Evolutionary conservation across 257 asterid genomes (phyloP).

Genomic region (Plantago ovata): DNA sequence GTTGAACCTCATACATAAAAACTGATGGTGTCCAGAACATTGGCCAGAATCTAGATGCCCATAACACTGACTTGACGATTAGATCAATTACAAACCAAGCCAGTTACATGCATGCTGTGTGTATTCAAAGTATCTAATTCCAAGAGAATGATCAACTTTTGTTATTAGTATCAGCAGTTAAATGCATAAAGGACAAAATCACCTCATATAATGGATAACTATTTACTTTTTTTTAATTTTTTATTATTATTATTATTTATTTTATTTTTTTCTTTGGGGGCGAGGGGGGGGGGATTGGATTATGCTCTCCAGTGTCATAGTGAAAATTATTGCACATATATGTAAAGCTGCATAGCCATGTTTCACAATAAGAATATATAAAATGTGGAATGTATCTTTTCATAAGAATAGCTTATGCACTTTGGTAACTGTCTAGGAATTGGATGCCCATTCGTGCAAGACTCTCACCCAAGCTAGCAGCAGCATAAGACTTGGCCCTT

Average conservation of each 20-base stretch:
- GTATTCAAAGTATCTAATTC: slow-evolving; percentile 7
- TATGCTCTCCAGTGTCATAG: too few species aligned
- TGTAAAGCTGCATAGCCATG: background rate
- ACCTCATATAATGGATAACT: slow-evolving; percentile 1
- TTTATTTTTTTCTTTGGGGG: too few species aligned
- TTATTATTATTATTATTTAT: too few species aligned
- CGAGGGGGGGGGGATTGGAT: too few species aligned
- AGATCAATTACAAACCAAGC: background rate
- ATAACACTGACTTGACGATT: background rate
- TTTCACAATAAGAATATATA: background rate
- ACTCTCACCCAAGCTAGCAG: too few species aligned
- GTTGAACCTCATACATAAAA: background rate
- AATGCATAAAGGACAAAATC: background rate
- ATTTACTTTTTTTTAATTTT: background rate
- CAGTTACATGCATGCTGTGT: background rate
- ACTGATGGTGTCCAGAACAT: slow-evolving; percentile 1
- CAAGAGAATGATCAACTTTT: slow-evolving; percentile 6
- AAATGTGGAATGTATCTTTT: slow-evolving; percentile 1
- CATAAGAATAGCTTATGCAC: background rate
- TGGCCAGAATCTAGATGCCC: background rate
- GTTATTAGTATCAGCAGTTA: slow-evolving; percentile 6
- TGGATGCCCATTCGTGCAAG: too few species aligned
- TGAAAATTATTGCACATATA: too few species aligned
- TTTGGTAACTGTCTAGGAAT: too few species aligned
- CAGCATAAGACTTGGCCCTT: too few species aligned